phyloP scores from a whole-genome alignment of 805 yeast species.

The Saturnispora saitoi region DNA sequence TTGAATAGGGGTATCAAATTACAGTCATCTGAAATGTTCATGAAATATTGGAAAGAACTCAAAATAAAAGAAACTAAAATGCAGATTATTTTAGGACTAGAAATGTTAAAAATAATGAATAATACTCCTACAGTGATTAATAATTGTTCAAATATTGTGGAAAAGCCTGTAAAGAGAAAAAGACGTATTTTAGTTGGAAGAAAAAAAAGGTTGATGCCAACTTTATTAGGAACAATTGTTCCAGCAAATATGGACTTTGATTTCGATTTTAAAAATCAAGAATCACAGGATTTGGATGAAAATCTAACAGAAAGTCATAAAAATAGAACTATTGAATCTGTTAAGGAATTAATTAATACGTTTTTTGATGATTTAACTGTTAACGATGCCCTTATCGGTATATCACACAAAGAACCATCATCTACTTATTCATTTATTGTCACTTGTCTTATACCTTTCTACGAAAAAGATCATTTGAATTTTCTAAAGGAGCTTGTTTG shows the following conservation, averaged over 20 bases:
- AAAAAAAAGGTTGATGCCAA: slow-evolving; percentile 27
- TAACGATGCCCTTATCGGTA: slow-evolving; percentile 27
- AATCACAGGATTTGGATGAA: neutral
- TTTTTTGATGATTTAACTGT: slow-evolving; percentile 27
- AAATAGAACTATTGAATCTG: neutral
- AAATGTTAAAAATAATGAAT: slow-evolving; percentile 18
- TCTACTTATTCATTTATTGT: slow-evolving; percentile 25
- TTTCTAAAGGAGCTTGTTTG: slow-evolving; percentile 22
- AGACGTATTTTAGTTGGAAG: slow-evolving; percentile 19
- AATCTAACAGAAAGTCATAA: neutral
- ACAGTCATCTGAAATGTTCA: slow-evolving; percentile 5
- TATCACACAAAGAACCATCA: slow-evolving; percentile 19
- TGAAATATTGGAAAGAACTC: slow-evolving; percentile 10
- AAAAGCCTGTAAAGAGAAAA: slow-evolving; percentile 2
- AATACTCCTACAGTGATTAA: neutral
- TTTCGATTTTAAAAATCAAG: slow-evolving; percentile 19
- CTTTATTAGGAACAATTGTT: slow-evolving; percentile 26
- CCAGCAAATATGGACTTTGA: slow-evolving; percentile 20
- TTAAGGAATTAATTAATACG: slow-evolving; percentile 14
- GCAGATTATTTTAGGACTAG: slow-evolving; percentile 24
- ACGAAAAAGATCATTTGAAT: slow-evolving; percentile 20
- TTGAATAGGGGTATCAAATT: slow-evolving; percentile 1
- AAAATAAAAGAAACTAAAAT: slow-evolving; percentile 24
- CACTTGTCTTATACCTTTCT: slow-evolving; percentile 25
- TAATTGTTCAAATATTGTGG: neutral